phyloP scores from a whole-genome alignment of 192 early-diverging fungal species.

The Backusella australiensis region DNA sequence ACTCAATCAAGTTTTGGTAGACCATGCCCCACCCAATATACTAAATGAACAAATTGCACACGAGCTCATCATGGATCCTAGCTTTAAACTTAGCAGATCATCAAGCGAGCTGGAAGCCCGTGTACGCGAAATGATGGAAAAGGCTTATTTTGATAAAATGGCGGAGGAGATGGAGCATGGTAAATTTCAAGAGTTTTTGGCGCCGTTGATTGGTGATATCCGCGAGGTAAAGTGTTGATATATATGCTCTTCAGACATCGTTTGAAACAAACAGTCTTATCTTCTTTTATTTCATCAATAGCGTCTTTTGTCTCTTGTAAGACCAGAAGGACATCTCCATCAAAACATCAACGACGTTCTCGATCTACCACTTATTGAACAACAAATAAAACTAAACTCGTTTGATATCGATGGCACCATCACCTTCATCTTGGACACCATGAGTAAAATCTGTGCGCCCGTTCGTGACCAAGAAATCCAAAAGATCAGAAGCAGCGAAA shows the following conservation, averaged over 20 bases:
- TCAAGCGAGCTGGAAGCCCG: slow-evolving; percentile 47
- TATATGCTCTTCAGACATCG: too few relatives aligned
- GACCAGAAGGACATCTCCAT: slow-evolving; percentile 49
- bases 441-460: slow-evolving; percentile 77
- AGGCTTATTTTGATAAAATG: slow-evolving; percentile 72
- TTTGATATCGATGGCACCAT: slow-evolving; percentile 54
- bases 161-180: slow-evolving; percentile 55
- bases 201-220: slow-evolving; percentile 54
- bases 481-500: slow-evolving; percentile 19
- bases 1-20: slow-evolving; percentile 34
- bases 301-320: slow-evolving; percentile 65
- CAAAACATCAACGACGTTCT: slow-evolving; percentile 60
- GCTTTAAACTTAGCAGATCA: slow-evolving; percentile 56
- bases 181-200: slow-evolving; percentile 45
- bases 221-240: slow-evolving; percentile 42
- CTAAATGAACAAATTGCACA: slow-evolving; percentile 73
- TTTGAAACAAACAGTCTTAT: background rate
- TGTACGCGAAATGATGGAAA: slow-evolving; percentile 58
- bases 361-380: slow-evolving; percentile 65
- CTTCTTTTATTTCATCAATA: slow-evolving; percentile 17
- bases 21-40: slow-evolving; percentile 40
- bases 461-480: slow-evolving; percentile 63
- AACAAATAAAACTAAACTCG: slow-evolving; percentile 56
- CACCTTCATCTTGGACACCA: slow-evolving; percentile 49
- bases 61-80: slow-evolving; percentile 74